Percentiles rank a stretch among this genome's conserved stretches.
phyloP scores from a whole-genome alignment of 176 grass and related monocot species.

The Areca catechu region DNA sequence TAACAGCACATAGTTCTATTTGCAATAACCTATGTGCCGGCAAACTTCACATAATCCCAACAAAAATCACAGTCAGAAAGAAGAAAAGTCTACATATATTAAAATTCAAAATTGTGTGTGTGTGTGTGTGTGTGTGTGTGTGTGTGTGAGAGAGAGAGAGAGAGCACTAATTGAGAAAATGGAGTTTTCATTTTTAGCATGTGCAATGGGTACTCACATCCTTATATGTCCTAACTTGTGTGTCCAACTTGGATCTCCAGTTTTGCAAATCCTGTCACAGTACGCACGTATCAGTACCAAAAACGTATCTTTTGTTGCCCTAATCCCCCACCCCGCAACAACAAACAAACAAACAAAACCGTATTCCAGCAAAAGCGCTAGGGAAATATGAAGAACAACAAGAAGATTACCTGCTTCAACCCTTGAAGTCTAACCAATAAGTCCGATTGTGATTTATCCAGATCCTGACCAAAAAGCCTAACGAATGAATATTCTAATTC shows the following conservation, averaged over 20 bases:
- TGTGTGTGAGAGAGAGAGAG: neutral
- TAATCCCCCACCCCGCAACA: no score
- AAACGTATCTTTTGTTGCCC: neutral
- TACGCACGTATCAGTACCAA: neutral
- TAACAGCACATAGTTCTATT: no score
- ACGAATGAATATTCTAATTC: slow-evolving; percentile 7
- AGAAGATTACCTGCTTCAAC: slow-evolving; percentile 57
- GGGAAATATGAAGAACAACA: neutral
- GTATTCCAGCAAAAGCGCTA: no score
- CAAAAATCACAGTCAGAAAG: no score
- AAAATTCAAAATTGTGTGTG: no score
- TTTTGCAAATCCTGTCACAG: slow-evolving; percentile 70
- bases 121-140: no score
- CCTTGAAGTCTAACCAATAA: slow-evolving; percentile 67
- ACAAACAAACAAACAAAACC: no score
- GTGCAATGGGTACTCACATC: slow-evolving; percentile 24
- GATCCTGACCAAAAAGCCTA: slow-evolving; percentile 30
- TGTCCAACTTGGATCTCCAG: slow-evolving; percentile 83
- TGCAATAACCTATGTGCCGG: no score
- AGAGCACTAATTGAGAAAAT: neutral
- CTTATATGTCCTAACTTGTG: slow-evolving; percentile 91
- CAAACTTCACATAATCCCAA: no score
- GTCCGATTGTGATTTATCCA: slow-evolving; percentile 75
- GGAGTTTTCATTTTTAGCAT: no score
- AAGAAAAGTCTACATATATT: no score